Percentiles rank a stretch among this genome's conserved stretches.
Conservation (phyloP, 2,329 filamentous ascomycete species). For the Aspergillus oerlinghausenensis region DNA sequence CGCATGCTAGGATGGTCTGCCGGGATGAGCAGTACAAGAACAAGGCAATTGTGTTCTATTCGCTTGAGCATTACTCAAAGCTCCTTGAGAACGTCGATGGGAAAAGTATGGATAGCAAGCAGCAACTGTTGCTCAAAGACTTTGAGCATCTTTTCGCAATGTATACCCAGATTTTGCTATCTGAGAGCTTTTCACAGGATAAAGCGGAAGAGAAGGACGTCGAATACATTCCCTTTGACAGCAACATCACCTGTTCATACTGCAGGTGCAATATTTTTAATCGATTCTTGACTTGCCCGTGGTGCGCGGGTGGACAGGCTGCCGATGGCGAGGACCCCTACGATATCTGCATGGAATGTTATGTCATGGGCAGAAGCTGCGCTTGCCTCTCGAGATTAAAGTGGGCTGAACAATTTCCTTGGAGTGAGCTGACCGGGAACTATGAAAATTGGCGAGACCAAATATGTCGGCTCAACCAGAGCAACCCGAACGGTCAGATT, state of each 20-base stretch:
- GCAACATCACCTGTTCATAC: constrained; percentile 91
- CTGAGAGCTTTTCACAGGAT: constrained; percentile 75
- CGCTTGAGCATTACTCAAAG: constrained; percentile 70
- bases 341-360: constrained; percentile 97
- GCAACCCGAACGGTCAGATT: constrained; percentile 51
- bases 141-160: constrained; percentile 76
- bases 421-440: constrained; percentile 69
- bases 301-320: constrained; percentile 65
- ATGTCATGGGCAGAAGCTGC: constrained; percentile 93
- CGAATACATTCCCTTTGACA: constrained; percentile 77
- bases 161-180: constrained; percentile 72
- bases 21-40: constrained; percentile 99
- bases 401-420: constrained; percentile 92
- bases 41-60: constrained; percentile 90
- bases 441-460: constrained; percentile 80
- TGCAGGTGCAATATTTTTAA: constrained; percentile 97
- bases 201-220: constrained; percentile 60
- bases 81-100: constrained; percentile 56
- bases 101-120: constrained; percentile 42
- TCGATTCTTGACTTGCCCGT: constrained; percentile 85
- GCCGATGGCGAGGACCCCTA: constrained; percentile 78
- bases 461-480: constrained; percentile 69
- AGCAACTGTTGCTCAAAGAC: constrained; percentile 70
- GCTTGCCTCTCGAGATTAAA: constrained; percentile 76
- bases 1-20: constrained; percentile 84